A percentile compares a stretch with the other conserved stretches of the same genome.
Conservation (phyloP, 2,329 filamentous ascomycete genomes). For the Plenodomus lindquistii region DNA sequence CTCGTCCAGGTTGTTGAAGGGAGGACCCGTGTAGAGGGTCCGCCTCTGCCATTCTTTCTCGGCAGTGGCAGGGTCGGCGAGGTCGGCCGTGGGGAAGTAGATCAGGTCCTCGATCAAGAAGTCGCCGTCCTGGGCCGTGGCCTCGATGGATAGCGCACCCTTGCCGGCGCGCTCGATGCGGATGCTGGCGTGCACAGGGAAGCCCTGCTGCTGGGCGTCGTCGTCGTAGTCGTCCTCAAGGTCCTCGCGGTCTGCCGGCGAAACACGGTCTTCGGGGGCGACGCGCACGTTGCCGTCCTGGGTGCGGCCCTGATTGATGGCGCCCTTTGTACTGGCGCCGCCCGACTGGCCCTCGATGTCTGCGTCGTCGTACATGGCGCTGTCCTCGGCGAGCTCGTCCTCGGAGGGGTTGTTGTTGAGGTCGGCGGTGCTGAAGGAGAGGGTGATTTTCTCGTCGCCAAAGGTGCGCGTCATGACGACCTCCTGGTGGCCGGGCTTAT, state of each 20-base stretch:
- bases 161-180: conserved; percentile 85
- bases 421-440: conserved; percentile 84
- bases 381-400: conserved; percentile 58
- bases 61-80: conserved; percentile 75
- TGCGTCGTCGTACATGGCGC: conserved; percentile 48
- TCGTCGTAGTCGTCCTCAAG: conserved; percentile 61
- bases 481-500: conserved; percentile 83
- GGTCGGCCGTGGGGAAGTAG: conserved; percentile 77
- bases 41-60: conserved; percentile 77
- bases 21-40: conserved; percentile 84
- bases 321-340: conserved; percentile 60
- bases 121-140: conserved; percentile 80
- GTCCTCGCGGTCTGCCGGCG: conserved; percentile 62
- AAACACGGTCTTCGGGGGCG: conserved; percentile 59
- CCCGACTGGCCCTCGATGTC: conserved; percentile 55
- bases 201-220: conserved; percentile 58
- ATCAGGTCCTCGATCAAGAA: conserved; percentile 90
- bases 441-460: conserved; percentile 86
- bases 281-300: conserved; percentile 58
- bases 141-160: conserved; percentile 85
- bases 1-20: conserved; percentile 92
- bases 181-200: conserved; percentile 82
- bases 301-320: conserved; percentile 58
- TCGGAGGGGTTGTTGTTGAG: conserved; percentile 58
- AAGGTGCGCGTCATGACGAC: conserved; percentile 81